These are phyloP conservation scores for Laetiporus sulphureus DNA, from an alignment of 1,284 basidiomycete species.

Conservation along the genomic window DNA sequence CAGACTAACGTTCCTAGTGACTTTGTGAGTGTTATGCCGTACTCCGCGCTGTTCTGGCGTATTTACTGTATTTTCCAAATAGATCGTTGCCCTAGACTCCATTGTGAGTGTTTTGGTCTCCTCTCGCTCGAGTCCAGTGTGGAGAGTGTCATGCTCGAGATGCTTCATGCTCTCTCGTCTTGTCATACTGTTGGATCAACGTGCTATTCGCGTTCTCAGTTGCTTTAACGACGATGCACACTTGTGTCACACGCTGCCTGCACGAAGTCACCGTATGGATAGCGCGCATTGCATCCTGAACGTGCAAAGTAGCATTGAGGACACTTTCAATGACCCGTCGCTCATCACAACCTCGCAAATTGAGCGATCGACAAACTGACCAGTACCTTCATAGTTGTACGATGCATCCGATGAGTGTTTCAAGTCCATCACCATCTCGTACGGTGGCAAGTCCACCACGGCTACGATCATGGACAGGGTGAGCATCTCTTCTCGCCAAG, in stretches of 20 bases:
- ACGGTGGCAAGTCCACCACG: conserved; percentile 51
- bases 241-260: too few relatives aligned
- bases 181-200: too few relatives aligned
- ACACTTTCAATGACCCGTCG: too few relatives aligned
- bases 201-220: too few relatives aligned
- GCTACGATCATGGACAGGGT: conserved; percentile 69
- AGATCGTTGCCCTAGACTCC: conserved; percentile 17
- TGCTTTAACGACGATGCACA: too few relatives aligned
- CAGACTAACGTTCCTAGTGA: background rate
- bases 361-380: conserved; percentile 8
- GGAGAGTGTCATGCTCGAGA: too few relatives aligned
- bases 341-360: too few relatives aligned
- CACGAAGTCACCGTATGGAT: too few relatives aligned
- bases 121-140: conserved; percentile 34
- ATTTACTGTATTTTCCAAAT: background rate
- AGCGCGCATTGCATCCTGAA: too few relatives aligned
- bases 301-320: too few relatives aligned
- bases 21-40: background rate
- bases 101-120: conserved; percentile 24
- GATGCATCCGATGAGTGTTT: conserved; percentile 63
- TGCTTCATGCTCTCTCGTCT: too few relatives aligned
- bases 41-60: background rate
- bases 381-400: conserved; percentile 42
- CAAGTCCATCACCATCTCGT: conserved; percentile 56
- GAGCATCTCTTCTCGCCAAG: conserved; percentile 12